These are phyloP conservation scores for Fagus sylvatica DNA, from an alignment of 306 rosid genomes.

Conservation along the genomic window DNA sequence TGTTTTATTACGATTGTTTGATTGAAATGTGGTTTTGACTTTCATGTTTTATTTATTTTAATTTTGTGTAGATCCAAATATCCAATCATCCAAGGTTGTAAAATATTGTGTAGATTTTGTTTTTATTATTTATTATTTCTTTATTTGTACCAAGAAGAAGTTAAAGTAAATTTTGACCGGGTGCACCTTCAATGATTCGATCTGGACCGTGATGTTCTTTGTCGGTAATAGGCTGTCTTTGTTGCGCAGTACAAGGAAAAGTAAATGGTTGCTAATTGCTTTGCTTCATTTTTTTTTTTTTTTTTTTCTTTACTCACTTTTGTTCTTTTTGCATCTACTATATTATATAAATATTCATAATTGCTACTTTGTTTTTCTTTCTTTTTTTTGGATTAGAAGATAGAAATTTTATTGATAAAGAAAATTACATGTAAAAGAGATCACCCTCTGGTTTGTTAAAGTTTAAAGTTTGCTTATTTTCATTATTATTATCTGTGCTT, in stretches of 20 bases:
- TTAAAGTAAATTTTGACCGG: constrained; percentile 5
- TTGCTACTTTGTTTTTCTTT: no score
- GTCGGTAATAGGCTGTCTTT: constrained; percentile 27
- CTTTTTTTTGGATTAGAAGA: no score
- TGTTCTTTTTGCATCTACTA: constrained; percentile 26
- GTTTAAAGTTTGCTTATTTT: not conserved
- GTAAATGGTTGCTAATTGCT: constrained; percentile 35
- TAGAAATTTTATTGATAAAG: no score
- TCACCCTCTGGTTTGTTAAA: no score
- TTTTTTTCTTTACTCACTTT: constrained; percentile 40
- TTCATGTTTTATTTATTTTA: not conserved
- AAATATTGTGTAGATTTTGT: not conserved
- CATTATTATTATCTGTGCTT: not conserved
- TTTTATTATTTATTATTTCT: not conserved
- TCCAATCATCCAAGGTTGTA: not conserved
- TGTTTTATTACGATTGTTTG: not conserved
- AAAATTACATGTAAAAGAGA: no score
- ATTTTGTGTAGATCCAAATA: not conserved
- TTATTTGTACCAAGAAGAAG: not conserved
- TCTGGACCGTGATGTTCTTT: constrained; percentile 27
- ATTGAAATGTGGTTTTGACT: not conserved
- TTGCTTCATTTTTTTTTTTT: not conserved
- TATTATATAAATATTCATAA: not conserved
- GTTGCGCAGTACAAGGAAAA: constrained; percentile 36
- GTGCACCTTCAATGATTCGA: constrained; percentile 1